phyloP scores from a whole-genome alignment of 768 basidiomycete species.

The Kwoniella pini region DNA sequence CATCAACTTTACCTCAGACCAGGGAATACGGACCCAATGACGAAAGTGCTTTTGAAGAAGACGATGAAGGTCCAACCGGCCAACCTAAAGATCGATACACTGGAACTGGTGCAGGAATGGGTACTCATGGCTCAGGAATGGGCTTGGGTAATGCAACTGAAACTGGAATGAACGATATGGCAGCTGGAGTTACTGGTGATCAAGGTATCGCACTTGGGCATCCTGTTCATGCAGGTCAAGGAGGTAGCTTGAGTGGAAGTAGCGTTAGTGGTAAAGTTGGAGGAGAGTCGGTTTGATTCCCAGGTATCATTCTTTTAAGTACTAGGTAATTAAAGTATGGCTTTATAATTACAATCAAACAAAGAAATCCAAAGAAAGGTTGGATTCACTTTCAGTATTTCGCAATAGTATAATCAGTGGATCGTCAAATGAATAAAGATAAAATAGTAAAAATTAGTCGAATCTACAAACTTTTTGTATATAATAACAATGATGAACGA shows the following conservation, averaged over 20 bases:
- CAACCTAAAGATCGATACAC: neutral
- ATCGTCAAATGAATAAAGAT: too few relatives aligned
- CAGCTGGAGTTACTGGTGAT: constrained; percentile 4
- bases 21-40: constrained; percentile 5
- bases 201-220: neutral
- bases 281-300: too few relatives aligned
- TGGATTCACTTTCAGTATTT: too few relatives aligned
- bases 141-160: too few relatives aligned
- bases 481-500: too few relatives aligned
- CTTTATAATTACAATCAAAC: neutral
- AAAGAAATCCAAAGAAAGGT: too few relatives aligned
- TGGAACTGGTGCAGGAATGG: neutral
- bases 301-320: too few relatives aligned
- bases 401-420: too few relatives aligned
- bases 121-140: too few relatives aligned
- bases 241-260: constrained; percentile 13
- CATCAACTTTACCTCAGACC: neutral
- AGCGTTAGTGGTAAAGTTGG: constrained; percentile 25
- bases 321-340: constrained; percentile 2
- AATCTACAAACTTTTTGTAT: too few relatives aligned
- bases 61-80: neutral
- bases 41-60: neutral
- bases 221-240: constrained; percentile 6
- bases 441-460: too few relatives aligned
- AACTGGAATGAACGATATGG: neutral